These are phyloP conservation scores for Penicillium diatomitis DNA, from an alignment of 495 filamentous ascomycete species.

Conservation along the genomic window DNA sequence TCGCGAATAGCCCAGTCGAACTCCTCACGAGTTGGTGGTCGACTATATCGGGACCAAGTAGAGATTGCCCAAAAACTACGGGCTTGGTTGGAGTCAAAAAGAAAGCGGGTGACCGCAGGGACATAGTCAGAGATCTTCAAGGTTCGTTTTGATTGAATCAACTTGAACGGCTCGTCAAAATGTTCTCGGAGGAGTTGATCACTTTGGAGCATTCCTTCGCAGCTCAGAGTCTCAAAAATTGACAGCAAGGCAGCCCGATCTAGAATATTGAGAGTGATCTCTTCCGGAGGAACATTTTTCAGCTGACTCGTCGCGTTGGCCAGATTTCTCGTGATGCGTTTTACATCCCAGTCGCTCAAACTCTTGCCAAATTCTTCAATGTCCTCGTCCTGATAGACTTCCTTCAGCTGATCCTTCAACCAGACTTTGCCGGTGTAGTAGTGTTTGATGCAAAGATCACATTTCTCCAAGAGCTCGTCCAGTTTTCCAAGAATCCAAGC, in stretches of 20 bases:
- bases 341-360: slow-evolving; percentile 50
- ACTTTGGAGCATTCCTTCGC: slow-evolving; percentile 48
- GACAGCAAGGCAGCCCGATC: slow-evolving; percentile 44
- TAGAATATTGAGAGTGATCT: slow-evolving; percentile 40
- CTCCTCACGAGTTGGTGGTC: slow-evolving; percentile 51
- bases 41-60: slow-evolving; percentile 52
- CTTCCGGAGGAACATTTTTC: slow-evolving; percentile 33
- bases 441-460: slow-evolving; percentile 69
- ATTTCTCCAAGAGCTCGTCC: slow-evolving; percentile 50
- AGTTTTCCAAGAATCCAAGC: slow-evolving; percentile 48
- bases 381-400: slow-evolving; percentile 55
- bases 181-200: slow-evolving; percentile 41
- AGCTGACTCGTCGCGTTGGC: slow-evolving; percentile 38
- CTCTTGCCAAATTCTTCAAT: slow-evolving; percentile 46
- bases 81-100: slow-evolving; percentile 57
- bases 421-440: slow-evolving; percentile 67
- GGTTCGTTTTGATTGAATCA: slow-evolving; percentile 62
- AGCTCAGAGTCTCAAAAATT: slow-evolving; percentile 57
- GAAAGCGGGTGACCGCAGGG: slow-evolving; percentile 70
- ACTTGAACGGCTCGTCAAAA: slow-evolving; percentile 70
- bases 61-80: slow-evolving; percentile 58
- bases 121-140: slow-evolving; percentile 62
- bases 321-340: slow-evolving; percentile 53
- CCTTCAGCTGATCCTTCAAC: slow-evolving; percentile 50
- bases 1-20: slow-evolving; percentile 79